Evolutionary conservation across 805 yeast genomes (phyloP).

Genomic region (Hanseniaspora meyeri): DNA sequence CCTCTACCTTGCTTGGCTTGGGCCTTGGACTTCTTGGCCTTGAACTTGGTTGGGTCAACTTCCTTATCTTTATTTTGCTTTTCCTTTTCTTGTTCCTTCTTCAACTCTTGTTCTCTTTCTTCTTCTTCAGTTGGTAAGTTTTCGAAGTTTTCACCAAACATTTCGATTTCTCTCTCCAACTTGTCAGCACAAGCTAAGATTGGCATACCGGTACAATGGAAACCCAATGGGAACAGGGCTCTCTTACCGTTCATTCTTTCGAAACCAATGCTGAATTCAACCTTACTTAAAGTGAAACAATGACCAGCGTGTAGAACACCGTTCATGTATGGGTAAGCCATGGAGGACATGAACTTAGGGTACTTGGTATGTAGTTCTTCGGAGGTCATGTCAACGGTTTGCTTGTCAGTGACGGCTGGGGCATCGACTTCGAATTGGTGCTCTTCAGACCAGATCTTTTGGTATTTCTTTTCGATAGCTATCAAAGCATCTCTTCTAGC

Average conservation of each 20-base stretch:
- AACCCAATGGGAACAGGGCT: slow-evolving; percentile 90
- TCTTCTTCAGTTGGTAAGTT: slow-evolving; percentile 54
- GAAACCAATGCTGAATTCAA: slow-evolving; percentile 81
- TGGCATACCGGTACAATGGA: slow-evolving; percentile 99
- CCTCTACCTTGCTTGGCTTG: slow-evolving; percentile 88
- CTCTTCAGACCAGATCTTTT: slow-evolving; percentile 75
- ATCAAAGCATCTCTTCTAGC: slow-evolving; percentile 89
- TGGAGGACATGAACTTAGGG: slow-evolving; percentile 81
- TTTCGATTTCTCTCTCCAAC: slow-evolving; percentile 79
- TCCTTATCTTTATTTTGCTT: slow-evolving; percentile 28
- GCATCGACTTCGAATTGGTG: slow-evolving; percentile 80
- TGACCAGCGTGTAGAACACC: slow-evolving; percentile 98
- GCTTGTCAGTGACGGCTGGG: slow-evolving; percentile 57
- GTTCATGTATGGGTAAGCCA: slow-evolving; percentile 99
- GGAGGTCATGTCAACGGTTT: slow-evolving; percentile 35
- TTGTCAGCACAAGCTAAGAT: slow-evolving; percentile 93
- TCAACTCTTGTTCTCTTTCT: slow-evolving; percentile 33
- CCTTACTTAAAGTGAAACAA: slow-evolving; percentile 86
- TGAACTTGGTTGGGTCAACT: slow-evolving; percentile 73
- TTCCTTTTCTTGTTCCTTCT: slow-evolving; percentile 28
- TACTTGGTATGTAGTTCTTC: slow-evolving; percentile 65
- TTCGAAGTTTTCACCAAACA: slow-evolving; percentile 71
- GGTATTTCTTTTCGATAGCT: slow-evolving; percentile 79
- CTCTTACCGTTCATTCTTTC: slow-evolving; percentile 90
- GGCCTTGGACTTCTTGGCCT: slow-evolving; percentile 86